Evolutionary conservation across 805 yeast genomes (phyloP).

Genomic region (Candida awuae): DNA sequence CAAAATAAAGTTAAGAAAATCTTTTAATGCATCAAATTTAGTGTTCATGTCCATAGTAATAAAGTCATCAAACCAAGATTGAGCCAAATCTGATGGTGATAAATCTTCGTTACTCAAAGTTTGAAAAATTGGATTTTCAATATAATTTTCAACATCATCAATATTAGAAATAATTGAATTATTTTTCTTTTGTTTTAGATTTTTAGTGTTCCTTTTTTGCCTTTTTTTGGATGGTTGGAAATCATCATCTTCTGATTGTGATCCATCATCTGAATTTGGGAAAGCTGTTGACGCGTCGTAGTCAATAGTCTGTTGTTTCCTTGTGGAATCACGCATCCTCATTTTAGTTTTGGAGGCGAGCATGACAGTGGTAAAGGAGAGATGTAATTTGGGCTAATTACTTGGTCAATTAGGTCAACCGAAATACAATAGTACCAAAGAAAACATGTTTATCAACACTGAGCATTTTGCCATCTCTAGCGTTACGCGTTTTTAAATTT

Average conservation of each 20-base stretch:
- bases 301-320: neutral
- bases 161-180: conserved; percentile 19
- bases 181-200: neutral
- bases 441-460: too few species aligned
- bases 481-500: neutral
- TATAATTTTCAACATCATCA: conserved; percentile 35
- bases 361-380: too few species aligned
- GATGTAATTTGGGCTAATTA: too few species aligned
- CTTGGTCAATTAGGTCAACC: too few species aligned
- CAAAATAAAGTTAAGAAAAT: conserved; percentile 59
- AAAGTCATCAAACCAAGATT: conserved; percentile 53
- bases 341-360: neutral
- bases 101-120: conserved; percentile 42
- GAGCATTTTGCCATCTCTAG: too few species aligned
- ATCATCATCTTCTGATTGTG: neutral
- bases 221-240: neutral
- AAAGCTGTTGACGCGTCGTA: conserved; percentile 5
- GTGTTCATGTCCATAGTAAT: conserved; percentile 27
- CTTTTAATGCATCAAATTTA: conserved; percentile 44
- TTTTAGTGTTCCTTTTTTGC: neutral
- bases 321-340: conserved; percentile 2
- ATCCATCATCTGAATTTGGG: neutral
- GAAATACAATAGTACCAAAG: too few species aligned
- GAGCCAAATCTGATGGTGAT: conserved; percentile 43
- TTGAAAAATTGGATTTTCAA: conserved; percentile 41